phyloP scores from a whole-genome alignment of 2,329 filamentous ascomycete species.

The Camillea tinctor region DNA sequence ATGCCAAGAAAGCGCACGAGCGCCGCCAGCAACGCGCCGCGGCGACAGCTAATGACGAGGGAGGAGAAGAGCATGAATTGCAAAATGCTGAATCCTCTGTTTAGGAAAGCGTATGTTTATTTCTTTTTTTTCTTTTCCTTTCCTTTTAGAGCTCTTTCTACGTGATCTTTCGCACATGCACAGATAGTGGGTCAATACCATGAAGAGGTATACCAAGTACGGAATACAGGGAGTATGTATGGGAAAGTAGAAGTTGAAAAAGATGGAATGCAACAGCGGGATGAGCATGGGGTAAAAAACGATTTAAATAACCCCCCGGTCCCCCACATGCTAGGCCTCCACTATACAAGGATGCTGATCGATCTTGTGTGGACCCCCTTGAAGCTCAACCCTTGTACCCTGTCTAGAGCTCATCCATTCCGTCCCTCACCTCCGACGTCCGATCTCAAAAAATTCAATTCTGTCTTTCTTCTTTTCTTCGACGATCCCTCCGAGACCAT shows the following conservation, averaged over 20 bases:
- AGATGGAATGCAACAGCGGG: background rate
- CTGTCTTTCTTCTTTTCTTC: no score
- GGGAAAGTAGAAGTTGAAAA: background rate
- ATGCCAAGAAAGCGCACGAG: conserved; percentile 15
- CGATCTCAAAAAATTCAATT: conserved; percentile 8
- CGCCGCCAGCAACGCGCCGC: conserved; percentile 3
- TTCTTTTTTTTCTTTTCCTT: background rate
- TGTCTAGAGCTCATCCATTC: background rate
- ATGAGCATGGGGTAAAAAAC: background rate
- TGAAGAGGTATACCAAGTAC: background rate
- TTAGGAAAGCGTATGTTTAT: background rate
- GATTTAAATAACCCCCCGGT: background rate
- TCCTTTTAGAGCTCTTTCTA: background rate
- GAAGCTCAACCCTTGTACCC: background rate
- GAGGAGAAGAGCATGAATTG: background rate
- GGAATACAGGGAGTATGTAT: background rate
- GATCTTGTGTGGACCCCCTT: background rate
- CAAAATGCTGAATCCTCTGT: background rate
- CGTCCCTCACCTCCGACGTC: conserved; percentile 9
- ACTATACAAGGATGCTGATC: background rate
- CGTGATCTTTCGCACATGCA: background rate
- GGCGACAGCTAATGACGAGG: background rate
- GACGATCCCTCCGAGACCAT: background rate
- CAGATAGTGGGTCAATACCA: background rate
- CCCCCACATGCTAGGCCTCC: background rate